phyloP scores from a whole-genome alignment of 331 rosid genomes.

The Arachis monticola region DNA sequence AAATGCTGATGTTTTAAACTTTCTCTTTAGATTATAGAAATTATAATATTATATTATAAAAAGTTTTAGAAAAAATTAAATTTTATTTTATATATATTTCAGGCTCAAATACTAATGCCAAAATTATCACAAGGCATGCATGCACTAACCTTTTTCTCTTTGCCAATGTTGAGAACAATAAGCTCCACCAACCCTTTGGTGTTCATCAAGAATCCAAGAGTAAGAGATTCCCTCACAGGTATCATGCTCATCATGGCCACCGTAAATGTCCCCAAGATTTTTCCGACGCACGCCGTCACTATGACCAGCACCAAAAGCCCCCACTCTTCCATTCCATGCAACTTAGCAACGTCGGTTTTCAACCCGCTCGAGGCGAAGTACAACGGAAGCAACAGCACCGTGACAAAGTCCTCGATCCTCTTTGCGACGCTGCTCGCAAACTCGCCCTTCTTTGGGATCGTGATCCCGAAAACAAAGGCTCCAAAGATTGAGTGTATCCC shows the following conservation, averaged over 20 bases:
- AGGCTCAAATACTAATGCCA: too few species aligned
- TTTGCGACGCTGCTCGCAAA: conserved; percentile 45
- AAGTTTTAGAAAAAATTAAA: too few species aligned
- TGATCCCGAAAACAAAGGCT: conserved; percentile 55
- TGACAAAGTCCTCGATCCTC: conserved; percentile 61
- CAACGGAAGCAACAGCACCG: conserved; percentile 52
- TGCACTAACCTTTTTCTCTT: conserved; percentile 50
- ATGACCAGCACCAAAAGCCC: conserved; percentile 47
- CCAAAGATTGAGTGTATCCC: conserved; percentile 66
- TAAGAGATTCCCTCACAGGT: conserved; percentile 55
- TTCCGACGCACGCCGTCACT: conserved; percentile 44
- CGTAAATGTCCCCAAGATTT: conserved; percentile 58
- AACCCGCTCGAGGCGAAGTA: conserved; percentile 65
- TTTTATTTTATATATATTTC: too few species aligned
- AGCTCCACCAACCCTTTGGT: conserved; percentile 72
- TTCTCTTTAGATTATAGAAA: too few species aligned
- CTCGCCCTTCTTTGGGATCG: conserved; percentile 49
- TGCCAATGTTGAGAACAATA: conserved; percentile 67
- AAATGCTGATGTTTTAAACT: too few species aligned
- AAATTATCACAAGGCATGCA: too few species aligned
- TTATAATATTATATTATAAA: too few species aligned
- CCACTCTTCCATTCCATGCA: conserved; percentile 47
- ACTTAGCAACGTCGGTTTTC: conserved; percentile 51
- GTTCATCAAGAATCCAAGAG: conserved; percentile 62
- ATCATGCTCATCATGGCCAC: conserved; percentile 48